Evolutionary conservation across 352 stramenopile species (phyloP), one percentile per base, ranked within the genome.

Genomic region (Pythium coloratum): DNA sequence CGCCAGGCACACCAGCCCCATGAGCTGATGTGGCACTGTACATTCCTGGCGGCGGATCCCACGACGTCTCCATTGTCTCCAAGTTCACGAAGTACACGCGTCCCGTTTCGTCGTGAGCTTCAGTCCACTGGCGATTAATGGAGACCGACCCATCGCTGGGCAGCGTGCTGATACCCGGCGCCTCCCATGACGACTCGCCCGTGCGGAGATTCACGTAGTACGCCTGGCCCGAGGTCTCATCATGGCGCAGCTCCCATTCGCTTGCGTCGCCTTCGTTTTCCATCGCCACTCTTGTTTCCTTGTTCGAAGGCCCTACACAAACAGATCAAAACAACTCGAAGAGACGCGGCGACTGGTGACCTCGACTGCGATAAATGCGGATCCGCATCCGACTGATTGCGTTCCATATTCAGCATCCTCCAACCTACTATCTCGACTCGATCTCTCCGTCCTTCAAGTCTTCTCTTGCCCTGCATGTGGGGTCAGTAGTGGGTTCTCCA

Each of bases 201-300:
- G 82, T 91, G 24, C 62, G 58, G 0, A 69, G 24, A 50, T 91
- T 89, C 62, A 76, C 74, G 56, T 86, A 91, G 66, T 78, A 87
- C 28, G 67, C 62, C 34, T 78, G 69, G 4, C 77, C 71, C 20
- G 67, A 85, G n/a, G 34, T 47, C 4, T 84, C 73, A 49, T 90
- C 78, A 13, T 84, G 71, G 2, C 75, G 72, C 6, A 74, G 50
- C 18, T 88, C 78, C 82, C 82, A 90, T 18, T 77, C 66, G 24
- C 18, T 55, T 1, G n/a, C 33, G 18, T 28, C 42, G 0, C 24
- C 28, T 13, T 36, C 28, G 13, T 3, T 14, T 24, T 61, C 47
- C 56, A 62, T 70, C 6, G 2, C 6, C 2, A 28, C 42, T 28
- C 42, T 50, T 50, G 14, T 4, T 16, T 50, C 3, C 42, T 4